Base-by-base conservation (phyloP, 2,329 filamentous ascomycete species). In the Rhinocladiella mackenziei region DNA sequence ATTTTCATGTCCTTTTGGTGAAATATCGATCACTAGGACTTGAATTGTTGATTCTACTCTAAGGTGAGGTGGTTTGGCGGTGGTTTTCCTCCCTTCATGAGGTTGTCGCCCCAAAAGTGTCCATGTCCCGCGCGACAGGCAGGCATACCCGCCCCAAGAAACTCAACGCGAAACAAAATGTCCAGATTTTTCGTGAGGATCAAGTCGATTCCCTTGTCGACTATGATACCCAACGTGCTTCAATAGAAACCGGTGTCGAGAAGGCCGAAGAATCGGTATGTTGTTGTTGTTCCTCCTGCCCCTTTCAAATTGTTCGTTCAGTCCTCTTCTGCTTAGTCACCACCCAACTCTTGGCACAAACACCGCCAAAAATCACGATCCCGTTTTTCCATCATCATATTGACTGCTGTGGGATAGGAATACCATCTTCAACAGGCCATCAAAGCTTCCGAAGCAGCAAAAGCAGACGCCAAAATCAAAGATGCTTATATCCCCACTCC, bases 231-330 rank as follows among this genome's bases (percentile, higher is more conserved):
- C 82, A 91, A 64, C 85, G 84, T 58, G 84, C 84, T 65, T 87
- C 83, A 62, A 88, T 96, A 64, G 89, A 92, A 64, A 96, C 89
- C 56, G 92, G 92, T 69, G 92, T 98, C 60, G 92, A 98, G 70
- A 89, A 94, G 65, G 86, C 83, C 55, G 92, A 98, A 71, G 89
- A 97, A 80, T 91, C 91, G 73, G 92, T 96, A 70, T 81, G 89
- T 86, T 57, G 20, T 18, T 17, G 20, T 15, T 15, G n/a, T n/a
- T n/a, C n/a, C n/a, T n/a, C n/a, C n/a, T n/a, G n/a, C n/a, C n/a
- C n/a, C n/a, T n/a, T n/a, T n/a, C n/a, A n/a, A n/a, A n/a, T n/a
- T n/a, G n/a, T n/a, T n/a, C n/a, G n/a, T n/a, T n/a, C n/a, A n/a
- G n/a, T n/a, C n/a, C n/a, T n/a, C n/a, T n/a, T n/a, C 14, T 19